phyloP scores from a whole-genome alignment of 176 grass and related monocot genomes.

The Metroxylon sagu region DNA sequence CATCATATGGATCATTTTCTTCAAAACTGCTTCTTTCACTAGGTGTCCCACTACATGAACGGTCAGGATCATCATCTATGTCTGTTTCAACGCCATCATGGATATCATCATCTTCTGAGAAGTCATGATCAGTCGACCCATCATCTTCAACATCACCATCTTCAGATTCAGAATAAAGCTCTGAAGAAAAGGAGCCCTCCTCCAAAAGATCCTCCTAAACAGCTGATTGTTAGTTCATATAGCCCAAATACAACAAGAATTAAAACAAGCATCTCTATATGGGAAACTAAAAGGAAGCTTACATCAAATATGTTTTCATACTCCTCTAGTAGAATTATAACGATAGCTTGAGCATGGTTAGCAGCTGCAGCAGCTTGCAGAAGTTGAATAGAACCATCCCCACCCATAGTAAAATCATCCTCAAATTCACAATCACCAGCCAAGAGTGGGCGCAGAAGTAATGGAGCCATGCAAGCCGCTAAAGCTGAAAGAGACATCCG shows the following conservation, averaged over 20 bases:
- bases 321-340: slow-evolving; percentile 93
- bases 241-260: background rate
- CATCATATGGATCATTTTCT: slow-evolving; percentile 28
- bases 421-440: slow-evolving; percentile 87
- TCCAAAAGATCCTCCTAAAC: slow-evolving; percentile 49
- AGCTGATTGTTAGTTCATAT: slow-evolving; percentile 33
- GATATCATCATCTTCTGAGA: slow-evolving; percentile 57
- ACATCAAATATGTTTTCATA: slow-evolving; percentile 94
- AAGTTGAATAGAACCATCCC: slow-evolving; percentile 83
- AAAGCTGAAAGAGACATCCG: slow-evolving; percentile 87
- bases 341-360: slow-evolving; percentile 92
- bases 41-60: slow-evolving; percentile 27
- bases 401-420: slow-evolving; percentile 69
- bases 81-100: slow-evolving; percentile 24
- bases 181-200: slow-evolving; percentile 73
- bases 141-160: slow-evolving; percentile 60
- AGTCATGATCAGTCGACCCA: slow-evolving; percentile 72
- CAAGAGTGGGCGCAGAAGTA: slow-evolving; percentile 89
- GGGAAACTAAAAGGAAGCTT: slow-evolving; percentile 15
- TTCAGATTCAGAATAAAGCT: slow-evolving; percentile 81
- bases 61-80: slow-evolving; percentile 29
- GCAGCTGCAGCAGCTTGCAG: slow-evolving; percentile 92
- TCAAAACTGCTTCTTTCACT: slow-evolving; percentile 39
- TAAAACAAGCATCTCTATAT: slow-evolving; percentile 10
- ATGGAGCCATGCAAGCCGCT: slow-evolving; percentile 98